These are phyloP conservation scores for Crithidia sp. DNA, from an alignment of 208 protist species.

Conservation along the genomic window DNA sequence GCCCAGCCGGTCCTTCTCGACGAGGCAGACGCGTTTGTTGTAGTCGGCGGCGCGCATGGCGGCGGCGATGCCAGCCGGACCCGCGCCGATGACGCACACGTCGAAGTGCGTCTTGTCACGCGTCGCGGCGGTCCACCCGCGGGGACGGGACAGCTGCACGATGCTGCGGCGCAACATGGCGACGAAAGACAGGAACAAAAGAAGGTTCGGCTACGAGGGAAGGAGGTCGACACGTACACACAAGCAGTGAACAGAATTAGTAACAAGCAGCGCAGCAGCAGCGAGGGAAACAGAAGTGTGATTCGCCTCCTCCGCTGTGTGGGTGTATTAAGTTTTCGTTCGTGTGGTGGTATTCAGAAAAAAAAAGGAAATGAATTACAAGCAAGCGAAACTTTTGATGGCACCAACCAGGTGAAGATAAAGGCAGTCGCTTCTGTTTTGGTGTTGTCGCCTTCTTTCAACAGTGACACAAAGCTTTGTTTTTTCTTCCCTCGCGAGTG, in stretches of 20 bases:
- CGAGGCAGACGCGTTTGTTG: constrained; percentile 77
- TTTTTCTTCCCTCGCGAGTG: no score
- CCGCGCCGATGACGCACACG: constrained; percentile 81
- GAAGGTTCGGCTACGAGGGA: not conserved
- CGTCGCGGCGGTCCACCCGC: constrained; percentile 26
- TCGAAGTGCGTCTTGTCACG: constrained; percentile 53
- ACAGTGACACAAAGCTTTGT: no score
- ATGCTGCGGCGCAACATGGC: constrained; percentile 21
- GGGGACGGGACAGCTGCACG: not conserved
- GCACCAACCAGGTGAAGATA: not conserved
- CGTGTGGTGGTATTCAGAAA: not conserved
- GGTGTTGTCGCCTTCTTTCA: no score
- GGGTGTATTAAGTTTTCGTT: not conserved
- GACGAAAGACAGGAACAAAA: not conserved
- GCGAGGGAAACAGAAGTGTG: not conserved
- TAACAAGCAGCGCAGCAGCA: not conserved
- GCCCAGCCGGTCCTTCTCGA: constrained; percentile 68
- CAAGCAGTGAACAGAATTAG: not conserved
- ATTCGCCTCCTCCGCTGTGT: not conserved
- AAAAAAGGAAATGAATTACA: constrained; percentile 9
- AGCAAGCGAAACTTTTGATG: no score
- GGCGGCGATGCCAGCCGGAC: constrained; percentile 77
- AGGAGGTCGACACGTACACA: not conserved
- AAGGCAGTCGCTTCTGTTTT: no score
- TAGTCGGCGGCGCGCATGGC: constrained; percentile 73